A percentile compares a stretch with the other conserved stretches of the same genome.
These are phyloP conservation scores for Acacia confusa DNA, from an alignment of 306 rosid species.

Conservation along the genomic window DNA sequence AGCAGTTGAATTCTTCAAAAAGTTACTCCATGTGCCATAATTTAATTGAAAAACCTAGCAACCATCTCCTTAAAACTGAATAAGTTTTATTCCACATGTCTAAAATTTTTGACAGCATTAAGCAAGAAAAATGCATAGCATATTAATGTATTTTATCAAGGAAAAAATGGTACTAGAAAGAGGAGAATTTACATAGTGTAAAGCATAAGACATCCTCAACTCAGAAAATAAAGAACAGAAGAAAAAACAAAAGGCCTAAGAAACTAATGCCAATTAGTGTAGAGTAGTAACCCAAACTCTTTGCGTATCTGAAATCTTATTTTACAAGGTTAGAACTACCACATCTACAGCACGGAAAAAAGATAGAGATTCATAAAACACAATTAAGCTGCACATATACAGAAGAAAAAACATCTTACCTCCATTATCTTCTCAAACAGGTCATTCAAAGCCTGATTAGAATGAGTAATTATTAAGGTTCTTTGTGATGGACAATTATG, in stretches of 20 bases:
- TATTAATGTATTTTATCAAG: not conserved
- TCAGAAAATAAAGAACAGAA: not conserved
- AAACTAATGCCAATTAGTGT: not conserved
- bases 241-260: not conserved
- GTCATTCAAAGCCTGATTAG: conserved; percentile 97
- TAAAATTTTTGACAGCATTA: not conserved
- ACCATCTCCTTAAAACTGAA: not conserved
- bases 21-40: not conserved
- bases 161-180: not conserved
- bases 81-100: not conserved
- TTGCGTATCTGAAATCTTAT: not conserved
- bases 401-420: conserved; percentile 37
- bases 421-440: conserved; percentile 97
- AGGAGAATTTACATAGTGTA: not conserved
- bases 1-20: not conserved
- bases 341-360: not conserved
- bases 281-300: not conserved
- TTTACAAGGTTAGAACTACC: conserved; percentile 7
- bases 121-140: not conserved
- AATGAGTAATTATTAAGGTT: conserved; percentile 93
- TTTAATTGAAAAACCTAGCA: not conserved
- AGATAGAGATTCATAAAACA: not conserved
- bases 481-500: conserved; percentile 98
- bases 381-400: not conserved
- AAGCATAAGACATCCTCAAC: not conserved